Conservation (phyloP, 2,329 filamentous ascomycete species). For the Scleromitrula shiraiana region DNA sequence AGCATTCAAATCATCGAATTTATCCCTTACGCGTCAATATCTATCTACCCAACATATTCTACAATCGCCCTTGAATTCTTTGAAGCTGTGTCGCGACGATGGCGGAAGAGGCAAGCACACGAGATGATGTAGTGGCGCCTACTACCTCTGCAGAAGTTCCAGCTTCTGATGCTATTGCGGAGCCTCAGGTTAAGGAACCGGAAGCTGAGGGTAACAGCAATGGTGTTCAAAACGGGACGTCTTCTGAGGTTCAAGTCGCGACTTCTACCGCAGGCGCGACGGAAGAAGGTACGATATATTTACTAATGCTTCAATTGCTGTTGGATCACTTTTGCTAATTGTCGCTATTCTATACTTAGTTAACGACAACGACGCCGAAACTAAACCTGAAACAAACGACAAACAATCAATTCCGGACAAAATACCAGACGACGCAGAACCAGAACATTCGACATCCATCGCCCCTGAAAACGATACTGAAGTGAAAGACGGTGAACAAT, state of each 20-base stretch:
- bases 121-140: slow-evolving; percentile 15
- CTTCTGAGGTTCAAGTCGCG: slow-evolving; percentile 21
- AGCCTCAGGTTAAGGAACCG: slow-evolving; percentile 13
- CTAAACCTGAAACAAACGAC: slow-evolving; percentile 13
- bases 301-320: slow-evolving; percentile 7
- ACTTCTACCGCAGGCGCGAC: slow-evolving; percentile 15
- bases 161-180: slow-evolving; percentile 11
- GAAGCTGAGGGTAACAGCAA: slow-evolving; percentile 17
- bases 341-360: slow-evolving; percentile 16
- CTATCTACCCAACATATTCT: slow-evolving; percentile 5
- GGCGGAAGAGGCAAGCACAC: slow-evolving; percentile 23
- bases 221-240: slow-evolving; percentile 11
- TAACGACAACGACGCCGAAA: slow-evolving; percentile 9
- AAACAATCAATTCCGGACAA: slow-evolving; percentile 17
- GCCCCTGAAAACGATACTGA: slow-evolving; percentile 25
- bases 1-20: slow-evolving; percentile 12
- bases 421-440: slow-evolving; percentile 9
- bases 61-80: slow-evolving; percentile 8
- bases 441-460: slow-evolving; percentile 17
- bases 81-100: slow-evolving; percentile 22
- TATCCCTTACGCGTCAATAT: slow-evolving; percentile 18
- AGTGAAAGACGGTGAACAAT: slow-evolving; percentile 30
- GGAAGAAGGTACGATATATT: slow-evolving; percentile 18
- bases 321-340: slow-evolving; percentile 17
- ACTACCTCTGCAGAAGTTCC: slow-evolving; percentile 13